A percentile compares a stretch with the other conserved stretches of the same genome.
phyloP scores from a whole-genome alignment of 768 basidiomycete genomes.

The Pleurotus giganteus region DNA sequence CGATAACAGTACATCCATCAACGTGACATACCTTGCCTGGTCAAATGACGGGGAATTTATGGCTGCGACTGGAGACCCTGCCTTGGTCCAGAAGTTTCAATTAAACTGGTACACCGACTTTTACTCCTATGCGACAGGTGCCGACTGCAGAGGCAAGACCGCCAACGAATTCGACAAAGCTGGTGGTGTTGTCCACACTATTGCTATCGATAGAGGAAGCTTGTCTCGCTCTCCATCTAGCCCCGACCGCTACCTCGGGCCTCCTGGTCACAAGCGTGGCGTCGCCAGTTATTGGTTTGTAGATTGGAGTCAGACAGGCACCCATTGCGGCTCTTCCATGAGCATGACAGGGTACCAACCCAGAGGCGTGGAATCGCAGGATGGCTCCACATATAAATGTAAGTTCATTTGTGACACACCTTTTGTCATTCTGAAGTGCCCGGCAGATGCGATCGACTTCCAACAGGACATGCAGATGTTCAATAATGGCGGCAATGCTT shows the following conservation, averaged over 20 bases:
- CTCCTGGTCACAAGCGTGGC: not conserved
- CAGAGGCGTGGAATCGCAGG: not conserved
- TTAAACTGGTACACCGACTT: slow-evolving; percentile 1
- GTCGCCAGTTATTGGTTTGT: not conserved
- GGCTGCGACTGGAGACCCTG: not conserved
- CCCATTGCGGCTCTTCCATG: not conserved
- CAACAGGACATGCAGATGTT: slow-evolving; percentile 4
- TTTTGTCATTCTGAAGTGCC: not conserved
- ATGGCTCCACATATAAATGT: not conserved
- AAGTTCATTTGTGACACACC: not conserved
- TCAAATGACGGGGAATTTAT: not conserved
- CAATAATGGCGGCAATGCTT: not conserved
- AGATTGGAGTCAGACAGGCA: not conserved
- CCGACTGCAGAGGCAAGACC: not conserved
- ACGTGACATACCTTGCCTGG: not conserved
- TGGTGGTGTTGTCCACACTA: slow-evolving; percentile 1
- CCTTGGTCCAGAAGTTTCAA: not conserved
- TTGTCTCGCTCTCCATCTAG: not conserved
- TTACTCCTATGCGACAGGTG: not conserved
- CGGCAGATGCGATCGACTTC: not conserved
- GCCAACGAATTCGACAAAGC: not conserved
- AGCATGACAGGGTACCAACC: not conserved
- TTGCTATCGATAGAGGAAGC: not conserved
- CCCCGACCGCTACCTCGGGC: not conserved
- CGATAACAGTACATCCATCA: not conserved